Evolutionary conservation across 345 rosid species (phyloP), one percentile per base, ranked within the genome.

Genomic region (Eucalyptus cloeziana): DNA sequence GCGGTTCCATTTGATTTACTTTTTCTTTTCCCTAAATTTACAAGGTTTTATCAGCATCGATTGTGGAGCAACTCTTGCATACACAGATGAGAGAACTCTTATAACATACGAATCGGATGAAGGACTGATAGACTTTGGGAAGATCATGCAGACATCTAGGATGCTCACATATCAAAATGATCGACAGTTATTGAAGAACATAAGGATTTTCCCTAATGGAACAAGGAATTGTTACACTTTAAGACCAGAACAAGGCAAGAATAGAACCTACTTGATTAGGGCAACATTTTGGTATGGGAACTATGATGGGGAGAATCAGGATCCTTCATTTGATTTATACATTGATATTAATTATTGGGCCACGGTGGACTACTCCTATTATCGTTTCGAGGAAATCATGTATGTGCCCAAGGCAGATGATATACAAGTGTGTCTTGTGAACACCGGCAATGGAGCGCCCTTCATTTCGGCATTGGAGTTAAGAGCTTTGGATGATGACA

Each of bases 41-140:
- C 2, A 69, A 90, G 89, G 88, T 43, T 92, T 88, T 88, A 87
- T 92, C 27, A 90, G 91, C 92, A 64, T 90, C 87, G 93, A 91
- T 54, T 92, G 91, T 7, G 91, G 93, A 7, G 88, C 62, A 24
- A 86, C 87, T 3, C 44, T 30, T 40, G 85, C 30, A 87, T 89
- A 88, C 43, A 49, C 60, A 0, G 90, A 92, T 0, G 17, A 30
- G 6, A 21, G 13, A 14, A 79, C 60, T 1, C 52, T 33, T 21
- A n/a, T 89, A 17, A 56, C 79, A 11, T 92, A 92, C 81, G 8
- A 3, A 40, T 52, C 88, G 7, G 93, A 91, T 80, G 88, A 33
- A 19, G 43, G 87, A 14, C 87, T 88, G 25, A 31, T 83, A 24
- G 88, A 88, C 17, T 45, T 90, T 1, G 93, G 92, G 14, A 27